phyloP scores from a whole-genome alignment of 331 rosid species.

The Arachis monticola region DNA sequence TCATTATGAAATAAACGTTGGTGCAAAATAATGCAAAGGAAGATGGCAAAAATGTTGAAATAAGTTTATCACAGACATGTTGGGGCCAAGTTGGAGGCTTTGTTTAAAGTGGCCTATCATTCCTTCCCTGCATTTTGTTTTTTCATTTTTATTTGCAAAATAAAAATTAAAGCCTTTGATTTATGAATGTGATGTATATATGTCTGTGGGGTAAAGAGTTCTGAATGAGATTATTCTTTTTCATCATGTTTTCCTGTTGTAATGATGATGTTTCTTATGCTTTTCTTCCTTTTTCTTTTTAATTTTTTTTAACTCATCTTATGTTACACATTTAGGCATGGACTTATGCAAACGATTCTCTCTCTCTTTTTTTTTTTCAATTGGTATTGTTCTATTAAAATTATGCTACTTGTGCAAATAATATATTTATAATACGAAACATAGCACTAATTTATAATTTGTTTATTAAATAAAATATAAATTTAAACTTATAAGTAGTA shows the following conservation, averaged over 20 bases:
- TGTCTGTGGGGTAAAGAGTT: constrained; percentile 58
- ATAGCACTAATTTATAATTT: no score
- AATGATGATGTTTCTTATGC: constrained; percentile 56
- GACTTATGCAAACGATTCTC: constrained; percentile 17
- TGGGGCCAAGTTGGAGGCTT: constrained; percentile 72
- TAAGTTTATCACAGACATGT: constrained; percentile 42
- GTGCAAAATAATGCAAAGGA: constrained; percentile 34
- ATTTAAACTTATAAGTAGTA: no score
- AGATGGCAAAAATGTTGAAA: constrained; percentile 45
- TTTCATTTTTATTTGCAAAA: constrained; percentile 37
- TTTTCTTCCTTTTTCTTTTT: background rate
- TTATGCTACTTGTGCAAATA: no score
- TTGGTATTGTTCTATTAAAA: background rate
- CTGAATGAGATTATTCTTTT: constrained; percentile 44
- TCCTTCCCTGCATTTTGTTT: constrained; percentile 27
- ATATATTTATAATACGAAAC: background rate
- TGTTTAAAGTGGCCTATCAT: constrained; percentile 55
- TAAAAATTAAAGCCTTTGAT: constrained; percentile 53
- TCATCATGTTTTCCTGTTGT: constrained; percentile 55
- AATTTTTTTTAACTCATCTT: background rate
- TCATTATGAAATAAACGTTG: constrained; percentile 27
- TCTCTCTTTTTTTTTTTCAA: background rate
- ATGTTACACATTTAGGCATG: constrained; percentile 42
- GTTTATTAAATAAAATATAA: no score
- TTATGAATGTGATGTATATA: constrained; percentile 43